Base-by-base conservation (phyloP, 1,284 basidiomycete genomes). In the Wallemia hederae region DNA sequence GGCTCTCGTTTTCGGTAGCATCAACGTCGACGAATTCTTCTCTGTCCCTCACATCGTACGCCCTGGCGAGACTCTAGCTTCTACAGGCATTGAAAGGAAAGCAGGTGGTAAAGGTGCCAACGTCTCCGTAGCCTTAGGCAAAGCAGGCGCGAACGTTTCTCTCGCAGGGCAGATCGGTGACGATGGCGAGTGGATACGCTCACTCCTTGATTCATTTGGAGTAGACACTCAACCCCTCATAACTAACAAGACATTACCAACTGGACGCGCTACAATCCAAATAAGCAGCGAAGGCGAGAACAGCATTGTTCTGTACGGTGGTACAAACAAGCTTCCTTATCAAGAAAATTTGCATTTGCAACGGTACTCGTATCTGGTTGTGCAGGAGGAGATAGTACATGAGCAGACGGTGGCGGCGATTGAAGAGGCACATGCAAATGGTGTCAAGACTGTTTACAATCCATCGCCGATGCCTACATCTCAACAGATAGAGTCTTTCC, bases 311-410 rank as follows among this genome's bases (percentile, higher is more conserved):
- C 25, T 58, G 15, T 58, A 9, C 25, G 56, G 25, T 15, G 56
- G 56, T 11, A 60, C 33, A 7, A 60, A 39, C 31, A 9, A 3
- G 49, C 7, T 27, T 9, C n/a, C 57, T n/a, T 24, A 59, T 7
- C 55, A 60, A 1, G 58, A 59, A 24, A 1, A 29, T 27, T n/a
- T 58, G 24, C 60, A 61, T 28, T 26, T 65, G 49, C 59, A 60
- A 9, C 61, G 61, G 24, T 66, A 68, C 64, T 70, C 74, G 19
- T 74, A 76, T 64, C 67, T 78, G 2, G 68, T 77, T n/a, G 66
- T 77, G 1, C 77, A 78, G 63, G 78, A 78, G 65, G 77, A 78
- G 66, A 76, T 78, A 59, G 76, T 76, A 0, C 68, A 77, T 15
- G 59, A 64, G 0, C 69, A 71, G 3, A 78, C 76, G 2, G 61